Evolutionary conservation across 2,329 filamentous ascomycete species (phyloP), one percentile per base, ranked within the genome.

Genomic region (Gliomastix tumulicola): DNA sequence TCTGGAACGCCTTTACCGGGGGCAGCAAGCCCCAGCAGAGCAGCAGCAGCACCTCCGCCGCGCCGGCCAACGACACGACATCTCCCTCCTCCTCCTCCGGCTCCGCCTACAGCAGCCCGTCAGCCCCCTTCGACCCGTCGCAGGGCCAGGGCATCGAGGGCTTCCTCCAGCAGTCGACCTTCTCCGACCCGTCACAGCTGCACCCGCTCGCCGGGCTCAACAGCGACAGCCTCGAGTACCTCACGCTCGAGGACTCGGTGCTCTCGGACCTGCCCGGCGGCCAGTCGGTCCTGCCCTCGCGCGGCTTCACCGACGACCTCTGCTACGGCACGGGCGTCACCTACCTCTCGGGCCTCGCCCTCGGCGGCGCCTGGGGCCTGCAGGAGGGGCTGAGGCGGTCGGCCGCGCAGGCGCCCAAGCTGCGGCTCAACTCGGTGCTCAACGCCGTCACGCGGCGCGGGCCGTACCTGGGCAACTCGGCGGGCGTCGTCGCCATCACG

Each of bases 261-360:
- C 79, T 96, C 40, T 88, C 88, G 43, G 82, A 94, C 53, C 75
- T 94, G 16, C 88, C 89, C 34, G 89, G 88, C 54, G 76, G 81
- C 41, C 84, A 86, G 58, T 94, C 90, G 30, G 84, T 89, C 37
- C 76, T 98, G 37, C 92, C 94, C 30, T 96, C 89, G 39, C 83
- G 92, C 60, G 92, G 92, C 58, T 98, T 94, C 80, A 94, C 89
- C 42, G 92, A 98, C 58, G 92, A 98, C 61, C 78, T 98, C 41
- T 97, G 92, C 67, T 98, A 98, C 61, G 92, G 94, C 55, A 94
- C 92, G 17, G 92, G 92, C 51, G 82, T 90, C 44, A 95, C 88
- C 56, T 98, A 98, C 59, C 71, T 98, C 42, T 70, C 85, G n/a
- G 92, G 85, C 7, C 69, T 98, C 51, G 76, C 83, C 28, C 58